A percentile compares a stretch with the other conserved stretches of the same genome.
phyloP scores from a whole-genome alignment of 331 rosid species.

The Prunus yedoensis region DNA sequence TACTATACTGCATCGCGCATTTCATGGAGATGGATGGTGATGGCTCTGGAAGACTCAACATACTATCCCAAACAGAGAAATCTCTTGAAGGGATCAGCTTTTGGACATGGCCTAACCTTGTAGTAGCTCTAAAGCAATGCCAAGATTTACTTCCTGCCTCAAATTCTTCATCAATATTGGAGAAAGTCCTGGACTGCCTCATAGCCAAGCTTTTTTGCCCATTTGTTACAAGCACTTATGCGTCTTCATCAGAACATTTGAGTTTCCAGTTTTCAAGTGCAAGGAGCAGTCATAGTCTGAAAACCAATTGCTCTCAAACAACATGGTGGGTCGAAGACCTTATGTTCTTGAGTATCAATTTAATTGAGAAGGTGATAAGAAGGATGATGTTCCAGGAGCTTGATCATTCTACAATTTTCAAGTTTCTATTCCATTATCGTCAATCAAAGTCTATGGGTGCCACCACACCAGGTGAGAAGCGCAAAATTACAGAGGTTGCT shows the following conservation, averaged over 20 bases:
- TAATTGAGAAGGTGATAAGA: slow-evolving; percentile 47
- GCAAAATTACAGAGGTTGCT: slow-evolving; percentile 33
- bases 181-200: slow-evolving; percentile 45
- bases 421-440: slow-evolving; percentile 55
- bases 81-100: slow-evolving; percentile 48
- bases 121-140: slow-evolving; percentile 62
- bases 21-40: slow-evolving; percentile 51
- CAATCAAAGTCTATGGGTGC: slow-evolving; percentile 36
- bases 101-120: slow-evolving; percentile 67
- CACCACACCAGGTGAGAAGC: slow-evolving; percentile 38
- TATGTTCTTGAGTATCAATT: slow-evolving; percentile 39
- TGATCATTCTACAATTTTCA: slow-evolving; percentile 47
- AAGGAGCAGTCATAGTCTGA: slow-evolving; percentile 33
- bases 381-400: slow-evolving; percentile 49
- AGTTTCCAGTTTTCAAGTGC: slow-evolving; percentile 53
- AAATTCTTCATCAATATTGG: slow-evolving; percentile 29
- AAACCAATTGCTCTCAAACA: slow-evolving; percentile 33
- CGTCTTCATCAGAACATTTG: slow-evolving; percentile 49
- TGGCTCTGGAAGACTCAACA: slow-evolving; percentile 20
- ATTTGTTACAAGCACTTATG: slow-evolving; percentile 33
- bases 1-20: slow-evolving; percentile 40
- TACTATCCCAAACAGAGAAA: slow-evolving; percentile 39
- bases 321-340: slow-evolving; percentile 77
- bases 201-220: slow-evolving; percentile 41
- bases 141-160: slow-evolving; percentile 39